phyloP scores from a whole-genome alignment of 1,284 basidiomycete species.

The Naganishia albida region DNA sequence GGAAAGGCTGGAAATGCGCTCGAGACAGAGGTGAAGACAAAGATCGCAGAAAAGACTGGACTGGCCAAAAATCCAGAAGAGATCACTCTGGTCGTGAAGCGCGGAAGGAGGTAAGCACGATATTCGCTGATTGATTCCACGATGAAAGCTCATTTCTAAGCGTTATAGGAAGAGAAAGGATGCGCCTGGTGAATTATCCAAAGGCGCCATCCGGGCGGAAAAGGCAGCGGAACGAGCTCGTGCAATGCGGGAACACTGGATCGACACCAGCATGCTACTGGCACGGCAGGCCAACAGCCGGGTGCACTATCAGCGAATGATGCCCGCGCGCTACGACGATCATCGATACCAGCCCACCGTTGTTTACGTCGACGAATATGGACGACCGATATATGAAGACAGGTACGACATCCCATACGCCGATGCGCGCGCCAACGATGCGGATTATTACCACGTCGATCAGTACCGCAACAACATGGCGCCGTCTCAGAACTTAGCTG shows the following conservation, averaged over 20 bases:
- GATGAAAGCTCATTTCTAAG: not conserved
- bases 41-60: conserved; percentile 36
- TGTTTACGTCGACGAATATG: conserved; percentile 12
- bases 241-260: conserved; percentile 46
- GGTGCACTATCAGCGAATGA: conserved; percentile 1
- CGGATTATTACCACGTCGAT: not conserved
- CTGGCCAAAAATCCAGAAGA: conserved; percentile 35
- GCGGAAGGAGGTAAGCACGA: conserved; percentile 29
- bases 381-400: conserved; percentile 25
- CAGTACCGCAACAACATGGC: not conserved
- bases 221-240: conserved; percentile 45
- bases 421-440: not conserved
- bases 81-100: conserved; percentile 30
- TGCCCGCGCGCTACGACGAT: conserved; percentile 1
- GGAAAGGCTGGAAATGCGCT: conserved; percentile 46
- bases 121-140: not conserved
- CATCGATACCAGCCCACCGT: not conserved
- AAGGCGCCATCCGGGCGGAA: conserved; percentile 48
- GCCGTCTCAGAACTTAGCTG: not conserved
- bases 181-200: conserved; percentile 48
- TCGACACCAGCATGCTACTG: conserved; percentile 43
- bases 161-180: conserved; percentile 36
- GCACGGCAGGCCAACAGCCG: conserved; percentile 5
- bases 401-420: conserved; percentile 16
- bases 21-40: conserved; percentile 47